A percentile compares a stretch with the other conserved stretches of the same genome.
Evolutionary conservation across 441 rosid genomes (phyloP).

Genomic region (Adansonia rubrostipa): DNA sequence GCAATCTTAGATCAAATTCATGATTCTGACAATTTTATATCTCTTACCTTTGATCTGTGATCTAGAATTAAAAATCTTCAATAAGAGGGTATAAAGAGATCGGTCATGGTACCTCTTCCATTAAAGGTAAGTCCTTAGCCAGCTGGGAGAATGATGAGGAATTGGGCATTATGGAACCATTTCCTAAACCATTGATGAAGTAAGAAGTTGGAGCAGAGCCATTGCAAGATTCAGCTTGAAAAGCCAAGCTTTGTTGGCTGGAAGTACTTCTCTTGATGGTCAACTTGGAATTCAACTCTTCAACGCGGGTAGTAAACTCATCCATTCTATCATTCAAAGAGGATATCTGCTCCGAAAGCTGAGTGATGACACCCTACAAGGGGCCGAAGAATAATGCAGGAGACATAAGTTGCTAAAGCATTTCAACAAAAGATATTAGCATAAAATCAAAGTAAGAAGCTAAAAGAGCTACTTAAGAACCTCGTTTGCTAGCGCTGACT

Average conservation of each 20-base stretch:
- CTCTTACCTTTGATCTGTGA: not conserved
- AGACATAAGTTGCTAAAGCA: constrained; percentile 7
- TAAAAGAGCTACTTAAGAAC: constrained; percentile 31
- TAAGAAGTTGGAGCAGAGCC: constrained; percentile 89
- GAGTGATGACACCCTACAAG: constrained; percentile 66
- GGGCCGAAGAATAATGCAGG: constrained; percentile 18
- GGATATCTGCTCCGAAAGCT: constrained; percentile 89
- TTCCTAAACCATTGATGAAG: constrained; percentile 83
- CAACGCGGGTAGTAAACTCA: constrained; percentile 74
- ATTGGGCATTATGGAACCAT: constrained; percentile 73
- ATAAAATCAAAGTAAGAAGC: constrained; percentile 3
- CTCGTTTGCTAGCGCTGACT: constrained; percentile 55
- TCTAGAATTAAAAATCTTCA: not conserved
- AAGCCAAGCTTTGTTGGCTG: constrained; percentile 71
- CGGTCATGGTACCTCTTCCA: constrained; percentile 71
- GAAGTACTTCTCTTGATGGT: constrained; percentile 52
- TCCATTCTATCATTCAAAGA: constrained; percentile 89
- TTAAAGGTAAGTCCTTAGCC: constrained; percentile 70
- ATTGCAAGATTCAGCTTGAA: constrained; percentile 68
- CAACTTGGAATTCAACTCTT: constrained; percentile 78
- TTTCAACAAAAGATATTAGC: constrained; percentile 1
- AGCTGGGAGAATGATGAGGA: constrained; percentile 82
- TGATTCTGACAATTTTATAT: not conserved
- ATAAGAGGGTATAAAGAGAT: constrained; percentile 5
- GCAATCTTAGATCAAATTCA: not conserved